These are phyloP conservation scores for Pleurotus ostreatus DNA, from an alignment of 768 basidiomycete species.

Conservation along the genomic window DNA sequence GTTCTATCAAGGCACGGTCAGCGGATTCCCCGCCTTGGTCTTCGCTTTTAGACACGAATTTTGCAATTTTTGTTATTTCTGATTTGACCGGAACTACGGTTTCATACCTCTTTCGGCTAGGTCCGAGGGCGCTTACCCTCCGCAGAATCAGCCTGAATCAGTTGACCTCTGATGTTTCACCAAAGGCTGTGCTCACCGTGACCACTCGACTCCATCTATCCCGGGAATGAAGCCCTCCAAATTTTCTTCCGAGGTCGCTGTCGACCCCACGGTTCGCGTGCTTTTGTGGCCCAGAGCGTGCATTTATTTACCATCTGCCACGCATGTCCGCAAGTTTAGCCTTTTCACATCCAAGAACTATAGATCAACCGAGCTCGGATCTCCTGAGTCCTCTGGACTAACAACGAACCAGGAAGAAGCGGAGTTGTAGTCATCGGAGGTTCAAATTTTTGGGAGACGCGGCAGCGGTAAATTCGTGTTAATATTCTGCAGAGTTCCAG, in stretches of 20 bases:
- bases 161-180: slow-evolving; percentile 9
- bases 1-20: slow-evolving; percentile 38
- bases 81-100: slow-evolving; percentile 43
- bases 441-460: slow-evolving; percentile 7
- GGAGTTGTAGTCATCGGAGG: background rate
- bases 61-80: slow-evolving; percentile 39
- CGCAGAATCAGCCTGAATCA: slow-evolving; percentile 4
- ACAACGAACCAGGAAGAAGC: background rate
- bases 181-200: slow-evolving; percentile 5
- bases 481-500: no score
- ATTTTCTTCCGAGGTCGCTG: background rate
- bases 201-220: background rate
- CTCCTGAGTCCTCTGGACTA: background rate
- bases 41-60: slow-evolving; percentile 39
- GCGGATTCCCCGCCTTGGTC: slow-evolving; percentile 23
- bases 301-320: background rate
- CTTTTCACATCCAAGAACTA: slow-evolving; percentile 7
- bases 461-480: slow-evolving; percentile 3
- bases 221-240: background rate
- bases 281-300: background rate
- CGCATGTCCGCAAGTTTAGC: slow-evolving; percentile 7
- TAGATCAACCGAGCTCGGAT: slow-evolving; percentile 3
- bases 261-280: background rate
- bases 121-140: slow-evolving; percentile 24
- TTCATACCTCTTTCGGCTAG: slow-evolving; percentile 44